phyloP scores from a whole-genome alignment of 2,329 filamentous ascomycete species.

The Apiospora rasikravindrae region DNA sequence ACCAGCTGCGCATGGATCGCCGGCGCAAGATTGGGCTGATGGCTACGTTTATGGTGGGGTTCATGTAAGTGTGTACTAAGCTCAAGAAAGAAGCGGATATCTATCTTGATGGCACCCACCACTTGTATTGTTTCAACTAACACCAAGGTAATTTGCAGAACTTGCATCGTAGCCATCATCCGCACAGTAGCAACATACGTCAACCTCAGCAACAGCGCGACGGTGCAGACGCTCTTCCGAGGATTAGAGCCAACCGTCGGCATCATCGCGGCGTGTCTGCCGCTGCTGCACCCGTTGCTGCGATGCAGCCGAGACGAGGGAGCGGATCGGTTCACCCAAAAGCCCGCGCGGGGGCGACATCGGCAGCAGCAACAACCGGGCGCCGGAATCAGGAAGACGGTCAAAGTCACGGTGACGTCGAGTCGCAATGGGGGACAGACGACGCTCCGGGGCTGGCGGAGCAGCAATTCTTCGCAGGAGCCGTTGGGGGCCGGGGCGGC shows the following conservation, averaged over 20 bases:
- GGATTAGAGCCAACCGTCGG: not conserved
- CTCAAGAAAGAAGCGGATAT: not conserved
- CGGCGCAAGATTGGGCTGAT: slow-evolving; percentile 5
- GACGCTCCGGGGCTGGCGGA: not conserved
- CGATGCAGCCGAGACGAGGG: not conserved
- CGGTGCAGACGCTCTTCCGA: slow-evolving; percentile 2
- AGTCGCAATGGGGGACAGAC: not conserved
- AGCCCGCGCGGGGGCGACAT: not conserved
- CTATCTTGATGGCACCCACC: not conserved
- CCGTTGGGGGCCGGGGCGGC: not conserved
- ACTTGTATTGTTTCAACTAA: not conserved
- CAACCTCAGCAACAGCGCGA: slow-evolving; percentile 8
- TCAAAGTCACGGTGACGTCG: not conserved
- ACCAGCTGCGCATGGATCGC: not conserved
- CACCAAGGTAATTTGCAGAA: not conserved
- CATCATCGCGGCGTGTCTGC: not conserved
- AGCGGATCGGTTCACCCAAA: not conserved
- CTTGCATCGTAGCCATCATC: slow-evolving; percentile 9
- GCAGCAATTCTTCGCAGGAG: not conserved
- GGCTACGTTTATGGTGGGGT: slow-evolving; percentile 2
- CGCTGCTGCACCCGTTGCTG: not conserved
- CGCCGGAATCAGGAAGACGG: not conserved
- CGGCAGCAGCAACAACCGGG: not conserved
- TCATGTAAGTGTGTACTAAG: not conserved
- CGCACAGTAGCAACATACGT: not conserved